Evolutionary conservation across 495 filamentous ascomycete species (phyloP), one percentile per base, ranked within the genome.

Genomic region (Margaritispora aquatica): DNA sequence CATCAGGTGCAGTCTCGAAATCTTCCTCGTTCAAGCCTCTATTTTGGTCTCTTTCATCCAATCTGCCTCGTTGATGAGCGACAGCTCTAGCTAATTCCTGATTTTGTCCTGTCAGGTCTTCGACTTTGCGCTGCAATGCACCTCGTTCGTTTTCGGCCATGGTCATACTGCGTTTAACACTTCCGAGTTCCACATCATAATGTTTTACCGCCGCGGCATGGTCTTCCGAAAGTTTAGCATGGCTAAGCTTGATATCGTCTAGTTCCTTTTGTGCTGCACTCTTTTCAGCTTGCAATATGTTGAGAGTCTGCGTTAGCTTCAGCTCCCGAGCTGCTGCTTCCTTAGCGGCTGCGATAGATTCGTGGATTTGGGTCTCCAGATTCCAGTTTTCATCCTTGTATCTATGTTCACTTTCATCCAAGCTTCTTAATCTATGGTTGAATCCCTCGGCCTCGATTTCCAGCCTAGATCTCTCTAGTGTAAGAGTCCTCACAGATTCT

Each of bases 351-450:
- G 88, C 81, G 60, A 87, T 77, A 24, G 92, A 75, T 54, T 97
- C 92, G 57, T 95, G 94, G 24, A 90, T 82, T 63, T 88, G 86
- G 1, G 91, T 91, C 72, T 97, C 94, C 46, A 98, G 79, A 60
- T 87, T 89, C 94, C 94, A 98, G 67, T 97, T 98, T 69, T 96
- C 93, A 68, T 98, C 94, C 70, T 96, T 97, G 71, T 92, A 96
- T 19, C 89, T 84, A 69, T 91, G 87, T 73, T 98, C 94, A 65
- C 88, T 95, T 70, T 97, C 94, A 65, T 96, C 92, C 31, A 97
- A 75, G 7, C 77, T 78, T 65, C 87, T 87, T 50, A 97, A 77
- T 11, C 90, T 85, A 68, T 92, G 85, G 55, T 84, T 79, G 58
- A 95, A 83, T 0, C 82, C 82, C 68, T 96, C 90, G 0, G 84